Conservation (phyloP, 352 stramenopile species). For the Globisporangium lucens region DNA sequence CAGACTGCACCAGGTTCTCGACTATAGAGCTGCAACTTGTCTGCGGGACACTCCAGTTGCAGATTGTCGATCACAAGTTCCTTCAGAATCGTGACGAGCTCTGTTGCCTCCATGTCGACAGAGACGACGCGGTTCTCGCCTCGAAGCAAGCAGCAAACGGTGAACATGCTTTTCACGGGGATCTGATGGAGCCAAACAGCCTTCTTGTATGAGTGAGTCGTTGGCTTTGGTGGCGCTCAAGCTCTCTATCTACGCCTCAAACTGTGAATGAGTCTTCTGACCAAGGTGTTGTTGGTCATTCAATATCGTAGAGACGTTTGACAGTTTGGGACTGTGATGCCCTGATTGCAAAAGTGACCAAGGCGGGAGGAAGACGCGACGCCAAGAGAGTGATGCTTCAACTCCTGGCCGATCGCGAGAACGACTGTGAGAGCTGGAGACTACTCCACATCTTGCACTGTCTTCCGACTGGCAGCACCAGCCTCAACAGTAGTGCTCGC, state of each 20-base stretch:
- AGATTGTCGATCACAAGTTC: not conserved
- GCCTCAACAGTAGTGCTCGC: too few species aligned
- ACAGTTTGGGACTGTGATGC: not conserved
- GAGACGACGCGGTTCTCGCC: not conserved
- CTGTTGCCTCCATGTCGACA: not conserved
- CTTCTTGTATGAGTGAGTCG: too few species aligned
- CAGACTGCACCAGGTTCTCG: not conserved
- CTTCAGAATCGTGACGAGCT: not conserved
- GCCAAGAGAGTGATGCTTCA: too few species aligned
- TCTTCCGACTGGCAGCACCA: too few species aligned
- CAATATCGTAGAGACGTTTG: not conserved
- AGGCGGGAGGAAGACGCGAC: too few species aligned
- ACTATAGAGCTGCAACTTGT: not conserved
- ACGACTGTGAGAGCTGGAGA: too few species aligned
- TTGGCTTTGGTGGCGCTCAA: not conserved
- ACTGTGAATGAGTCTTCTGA: not conserved
- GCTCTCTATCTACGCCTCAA: not conserved
- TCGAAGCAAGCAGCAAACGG: not conserved
- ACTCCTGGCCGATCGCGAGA: too few species aligned
- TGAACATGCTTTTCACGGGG: not conserved
- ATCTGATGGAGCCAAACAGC: too few species aligned
- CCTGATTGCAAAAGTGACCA: too few species aligned
- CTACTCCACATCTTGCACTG: too few species aligned
- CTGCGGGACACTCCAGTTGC: not conserved
- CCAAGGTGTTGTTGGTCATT: not conserved